These are phyloP conservation scores for Aspergillus sp. DNA, from an alignment of 2,329 filamentous ascomycete species.

Conservation along the genomic window DNA sequence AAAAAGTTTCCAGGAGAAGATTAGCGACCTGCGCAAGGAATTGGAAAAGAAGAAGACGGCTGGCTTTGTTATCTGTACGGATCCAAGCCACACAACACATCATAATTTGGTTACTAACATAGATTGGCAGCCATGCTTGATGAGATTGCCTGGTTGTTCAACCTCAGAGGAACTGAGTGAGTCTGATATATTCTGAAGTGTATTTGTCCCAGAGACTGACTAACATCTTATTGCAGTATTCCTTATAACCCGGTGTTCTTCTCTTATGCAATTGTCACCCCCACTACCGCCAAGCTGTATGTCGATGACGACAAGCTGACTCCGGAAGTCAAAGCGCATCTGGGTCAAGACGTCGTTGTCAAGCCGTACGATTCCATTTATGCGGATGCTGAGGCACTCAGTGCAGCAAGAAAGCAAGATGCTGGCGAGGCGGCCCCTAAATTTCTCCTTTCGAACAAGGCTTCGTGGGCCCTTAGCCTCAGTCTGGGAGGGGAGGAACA, in stretches of 20 bases:
- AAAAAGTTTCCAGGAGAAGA: constrained; percentile 78
- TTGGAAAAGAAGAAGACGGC: constrained; percentile 84
- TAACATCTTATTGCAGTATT: constrained; percentile 54
- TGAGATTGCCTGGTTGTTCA: constrained; percentile 98
- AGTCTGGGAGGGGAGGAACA: constrained; percentile 81
- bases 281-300: constrained; percentile 73
- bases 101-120: constrained; percentile 11
- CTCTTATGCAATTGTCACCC: constrained; percentile 87
- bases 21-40: constrained; percentile 84
- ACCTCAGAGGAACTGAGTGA: constrained; percentile 83
- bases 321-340: constrained; percentile 65
- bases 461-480: constrained; percentile 88
- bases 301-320: constrained; percentile 77
- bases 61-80: constrained; percentile 75
- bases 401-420: constrained; percentile 42
- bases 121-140: constrained; percentile 70
- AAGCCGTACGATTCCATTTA: constrained; percentile 84
- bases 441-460: constrained; percentile 82
- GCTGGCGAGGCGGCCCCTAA: constrained; percentile 52
- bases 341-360: constrained; percentile 68
- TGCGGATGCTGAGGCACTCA: constrained; percentile 68
- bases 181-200: constrained; percentile 15
- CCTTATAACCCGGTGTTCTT: constrained; percentile 99
- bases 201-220: not conserved
- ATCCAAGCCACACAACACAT: not conserved